A percentile compares a stretch with the other conserved stretches of the same genome.
Evolutionary conservation across 768 basidiomycete species (phyloP).

Genomic region (Flagelloscypha sp.): DNA sequence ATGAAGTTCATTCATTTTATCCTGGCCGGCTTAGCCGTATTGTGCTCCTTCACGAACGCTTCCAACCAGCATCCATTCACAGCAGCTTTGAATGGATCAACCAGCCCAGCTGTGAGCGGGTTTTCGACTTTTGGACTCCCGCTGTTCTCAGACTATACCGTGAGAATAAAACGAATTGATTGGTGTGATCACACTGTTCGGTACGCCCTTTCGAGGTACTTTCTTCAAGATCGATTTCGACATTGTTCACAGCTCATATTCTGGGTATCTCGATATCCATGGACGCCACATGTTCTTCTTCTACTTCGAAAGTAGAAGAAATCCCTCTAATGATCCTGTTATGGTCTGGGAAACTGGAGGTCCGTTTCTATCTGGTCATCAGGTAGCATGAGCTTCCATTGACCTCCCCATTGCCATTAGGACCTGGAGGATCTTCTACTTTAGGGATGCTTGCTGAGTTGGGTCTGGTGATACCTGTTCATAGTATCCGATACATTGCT

Average conservation of each 20-base stretch:
- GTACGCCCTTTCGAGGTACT: slow-evolving; percentile 16
- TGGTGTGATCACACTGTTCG: slow-evolving; percentile 30
- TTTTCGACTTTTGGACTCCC: too few species aligned
- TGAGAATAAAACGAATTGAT: slow-evolving; percentile 26
- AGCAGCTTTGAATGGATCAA: too few species aligned
- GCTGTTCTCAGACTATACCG: slow-evolving; percentile 34
- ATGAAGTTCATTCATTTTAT: too few species aligned
- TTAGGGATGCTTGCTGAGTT: slow-evolving; percentile 47
- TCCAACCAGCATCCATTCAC: too few species aligned
- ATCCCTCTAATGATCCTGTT: slow-evolving; percentile 30
- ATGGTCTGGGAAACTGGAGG: slow-evolving; percentile 43
- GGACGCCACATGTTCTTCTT: slow-evolving; percentile 40
- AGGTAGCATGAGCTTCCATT: too few species aligned
- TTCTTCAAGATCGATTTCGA: not conserved
- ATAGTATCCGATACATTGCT: too few species aligned
- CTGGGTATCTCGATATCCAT: slow-evolving; percentile 37
- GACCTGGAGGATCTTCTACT: slow-evolving; percentile 22
- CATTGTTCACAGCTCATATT: slow-evolving; percentile 23
- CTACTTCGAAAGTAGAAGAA: slow-evolving; percentile 41
- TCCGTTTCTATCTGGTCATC: too few species aligned
- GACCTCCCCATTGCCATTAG: too few species aligned
- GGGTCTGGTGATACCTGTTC: slow-evolving; percentile 25
- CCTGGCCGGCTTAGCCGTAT: too few species aligned
- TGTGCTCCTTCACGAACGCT: too few species aligned
- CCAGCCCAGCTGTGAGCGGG: too few species aligned